phyloP scores from a whole-genome alignment of 2,329 filamentous ascomycete genomes.

The Ophiocordyceps robertsii region DNA sequence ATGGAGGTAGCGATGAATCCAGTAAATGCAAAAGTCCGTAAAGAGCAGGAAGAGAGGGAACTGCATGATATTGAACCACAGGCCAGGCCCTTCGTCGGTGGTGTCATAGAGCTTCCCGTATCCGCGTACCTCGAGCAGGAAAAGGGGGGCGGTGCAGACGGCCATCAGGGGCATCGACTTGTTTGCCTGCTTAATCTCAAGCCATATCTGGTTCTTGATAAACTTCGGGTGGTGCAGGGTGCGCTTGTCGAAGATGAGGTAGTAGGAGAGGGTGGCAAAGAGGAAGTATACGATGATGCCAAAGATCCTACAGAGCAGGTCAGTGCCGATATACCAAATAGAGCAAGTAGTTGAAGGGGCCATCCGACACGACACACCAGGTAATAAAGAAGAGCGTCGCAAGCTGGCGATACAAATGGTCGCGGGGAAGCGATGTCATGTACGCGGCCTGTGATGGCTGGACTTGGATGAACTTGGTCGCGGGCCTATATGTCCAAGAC shows the following conservation, averaged over 20 bases:
- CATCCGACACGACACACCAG: conserved; percentile 46
- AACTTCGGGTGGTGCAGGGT: conserved; percentile 86
- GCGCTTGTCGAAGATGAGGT: conserved; percentile 83
- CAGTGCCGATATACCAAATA: not conserved
- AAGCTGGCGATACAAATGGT: conserved; percentile 63
- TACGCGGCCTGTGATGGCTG: conserved; percentile 66
- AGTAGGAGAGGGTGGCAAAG: conserved; percentile 70
- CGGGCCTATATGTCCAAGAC: conserved; percentile 57
- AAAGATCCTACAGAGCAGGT: conserved; percentile 51
- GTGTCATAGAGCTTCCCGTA: conserved; percentile 79
- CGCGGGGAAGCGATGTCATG: conserved; percentile 61
- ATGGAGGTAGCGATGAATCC: conserved; percentile 78
- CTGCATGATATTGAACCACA: conserved; percentile 67
- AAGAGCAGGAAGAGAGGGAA: conserved; percentile 82
- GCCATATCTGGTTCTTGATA: conserved; percentile 79
- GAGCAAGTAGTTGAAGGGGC: not conserved
- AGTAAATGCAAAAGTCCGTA: conserved; percentile 84
- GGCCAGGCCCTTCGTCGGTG: conserved; percentile 59
- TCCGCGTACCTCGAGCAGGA: conserved; percentile 72
- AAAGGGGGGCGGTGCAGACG: conserved; percentile 65
- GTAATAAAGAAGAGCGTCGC: conserved; percentile 71
- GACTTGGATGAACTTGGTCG: conserved; percentile 56
- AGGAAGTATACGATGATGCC: conserved; percentile 75
- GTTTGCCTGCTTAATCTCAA: conserved; percentile 75
- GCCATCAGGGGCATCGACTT: conserved; percentile 71